phyloP scores from a whole-genome alignment of 106 monocot species.

The Xerophyta viscosa region DNA sequence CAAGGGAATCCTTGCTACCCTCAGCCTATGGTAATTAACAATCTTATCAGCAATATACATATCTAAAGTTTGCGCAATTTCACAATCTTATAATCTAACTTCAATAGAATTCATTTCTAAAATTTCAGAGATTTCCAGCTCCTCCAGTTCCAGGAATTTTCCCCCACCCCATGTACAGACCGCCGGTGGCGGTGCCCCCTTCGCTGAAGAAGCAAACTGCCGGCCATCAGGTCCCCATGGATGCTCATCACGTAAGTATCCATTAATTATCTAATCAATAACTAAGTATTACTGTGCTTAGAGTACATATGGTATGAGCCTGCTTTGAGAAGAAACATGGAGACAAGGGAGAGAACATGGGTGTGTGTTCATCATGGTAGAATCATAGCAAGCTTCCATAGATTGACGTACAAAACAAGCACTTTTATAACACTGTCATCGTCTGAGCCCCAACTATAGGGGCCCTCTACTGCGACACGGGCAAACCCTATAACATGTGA shows the following conservation, averaged over 20 bases:
- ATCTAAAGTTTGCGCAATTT: background rate
- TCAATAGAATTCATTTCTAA: background rate
- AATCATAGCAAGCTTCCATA: no score
- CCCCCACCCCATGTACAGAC: conserved; percentile 51
- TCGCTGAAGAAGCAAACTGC: conserved; percentile 4
- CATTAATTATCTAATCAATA: no score
- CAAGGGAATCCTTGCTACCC: conserved; percentile 31
- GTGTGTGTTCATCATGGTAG: no score
- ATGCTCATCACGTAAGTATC: conserved; percentile 45
- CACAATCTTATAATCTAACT: background rate
- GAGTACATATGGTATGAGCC: no score
- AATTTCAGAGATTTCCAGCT: conserved; percentile 53
- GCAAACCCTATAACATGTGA: no score
- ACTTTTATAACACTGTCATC: no score
- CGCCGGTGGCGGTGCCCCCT: conserved; percentile 18
- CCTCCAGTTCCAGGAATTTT: conserved; percentile 29
- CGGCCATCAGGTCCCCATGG: conserved; percentile 16
- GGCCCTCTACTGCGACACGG: no score
- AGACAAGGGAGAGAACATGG: no score
- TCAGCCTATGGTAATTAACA: conserved; percentile 16
- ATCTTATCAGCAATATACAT: background rate
- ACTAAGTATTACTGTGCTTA: no score
- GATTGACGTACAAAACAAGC: no score
- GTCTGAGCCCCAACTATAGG: no score
- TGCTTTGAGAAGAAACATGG: no score